Base-by-base conservation (phyloP, 352 stramenopile species). In the Nothophytophthora sp. region DNA sequence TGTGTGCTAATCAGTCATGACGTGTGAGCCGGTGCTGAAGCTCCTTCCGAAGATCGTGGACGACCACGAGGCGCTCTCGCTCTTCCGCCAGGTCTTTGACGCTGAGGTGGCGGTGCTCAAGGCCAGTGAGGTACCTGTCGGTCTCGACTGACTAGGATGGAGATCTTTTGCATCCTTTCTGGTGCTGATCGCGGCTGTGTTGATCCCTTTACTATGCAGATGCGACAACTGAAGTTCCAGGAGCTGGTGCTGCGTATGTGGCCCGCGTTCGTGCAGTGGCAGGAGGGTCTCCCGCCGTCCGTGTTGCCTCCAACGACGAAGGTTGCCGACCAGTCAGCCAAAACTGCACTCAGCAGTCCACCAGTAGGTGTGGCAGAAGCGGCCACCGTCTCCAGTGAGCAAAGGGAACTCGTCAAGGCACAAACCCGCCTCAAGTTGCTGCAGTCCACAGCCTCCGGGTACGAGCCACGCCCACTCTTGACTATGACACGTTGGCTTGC, bases 221-320 rank as follows among this genome's bases (percentile, higher is more conserved):
- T 88, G 36, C 81, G 81, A 0, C 70, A 86, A 23, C 23, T 39
- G 13, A 82, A 80, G 43, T 89, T 90, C 33, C 67, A 83, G 20
- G 73, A 88, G 34, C 64, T 92, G 18, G 77, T 90, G 35, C 50
- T 92, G 20, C 77, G 81, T 10, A 88, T 92, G 77, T 92, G 81
- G 81, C 77, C 81, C 3, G 79, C 76, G 8, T 88, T 88, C 38
- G 59, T 88, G 28, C 60, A 82, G 1, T 79, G 76, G 51, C 61
- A 67, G 16, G 73, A 80, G 3, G 25, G 38, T 16, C 50, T 89
- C 0, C 75, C 78, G 9, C 42, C 58, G 5, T 69, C 73, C 5
- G 24, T 83, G 12, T 19, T 87, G 8, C 34, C 66, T 33, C 39
- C 24, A 16, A 34, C 28, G 8, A 23, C 45, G 10, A 54, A 54